Evolutionary conservation across 2,329 filamentous ascomycete species (phyloP), one percentile per base, ranked within the genome.

Genomic region (Phaeosphaeriaceae sp.): DNA sequence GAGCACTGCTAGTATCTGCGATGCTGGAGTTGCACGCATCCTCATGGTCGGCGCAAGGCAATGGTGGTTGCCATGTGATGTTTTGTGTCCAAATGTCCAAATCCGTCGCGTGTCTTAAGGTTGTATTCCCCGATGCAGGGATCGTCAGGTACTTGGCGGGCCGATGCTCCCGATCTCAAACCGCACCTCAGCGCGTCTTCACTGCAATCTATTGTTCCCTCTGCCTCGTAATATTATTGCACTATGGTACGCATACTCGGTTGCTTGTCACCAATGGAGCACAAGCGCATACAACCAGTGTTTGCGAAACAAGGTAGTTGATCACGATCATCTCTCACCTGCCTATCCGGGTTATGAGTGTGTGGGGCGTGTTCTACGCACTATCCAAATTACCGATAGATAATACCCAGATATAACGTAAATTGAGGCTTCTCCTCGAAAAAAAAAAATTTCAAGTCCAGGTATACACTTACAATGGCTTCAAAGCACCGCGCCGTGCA

Each of bases 1-100:
- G 39, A 68, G 17, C 5, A 66, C 28, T 29, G 59, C 59, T 49
- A 58, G 13, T n/a, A 46, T 44, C 23, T 63, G 60, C 68, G 68
- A 70, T 66, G 33, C 42, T 41, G 50, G 48, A 23, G 43, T 41
- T 43, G 46, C 52, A 48, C 51, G 55, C 52, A 65, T 35, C 52
- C 60, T 70, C 70, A 72, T 72, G n/a, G 44, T 56, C 37, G 20
- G 12, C 37, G 50, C 12, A 40, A 41, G 35, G 37, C 33, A 38
- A 34, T 21, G 34, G 33, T 32, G 18, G 45, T 42, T 50, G 52
- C 55, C 58, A 61, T 60, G 52, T 46, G 48, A 26, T 60, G 48
- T 52, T 58, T 26, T 48, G 44, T 48, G 37, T 46, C 26, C 23
- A 42, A n/a, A n/a, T n/a, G n/a, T n/a, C 12, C 6, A 41, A 30